Conservation (phyloP, 441 rosid genomes). For the Daphne laureola region DNA sequence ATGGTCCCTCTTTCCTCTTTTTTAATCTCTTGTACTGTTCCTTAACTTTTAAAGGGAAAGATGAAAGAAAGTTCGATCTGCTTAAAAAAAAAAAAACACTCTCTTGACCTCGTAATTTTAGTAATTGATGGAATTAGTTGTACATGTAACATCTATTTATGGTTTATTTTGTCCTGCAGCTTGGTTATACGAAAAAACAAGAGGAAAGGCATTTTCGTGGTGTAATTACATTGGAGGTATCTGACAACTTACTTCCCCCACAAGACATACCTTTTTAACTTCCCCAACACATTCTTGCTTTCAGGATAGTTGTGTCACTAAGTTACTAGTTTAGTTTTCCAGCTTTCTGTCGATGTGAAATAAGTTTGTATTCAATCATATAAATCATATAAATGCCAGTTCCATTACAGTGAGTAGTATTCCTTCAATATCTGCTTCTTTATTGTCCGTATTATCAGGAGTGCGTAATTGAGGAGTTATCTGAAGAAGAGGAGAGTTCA, state of each 20-base stretch:
- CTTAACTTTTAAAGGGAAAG: background rate
- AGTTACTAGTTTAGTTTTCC: constrained; percentile 12
- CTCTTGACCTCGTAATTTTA: too few relatives aligned
- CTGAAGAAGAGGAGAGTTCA: constrained; percentile 67
- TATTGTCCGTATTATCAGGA: constrained; percentile 36
- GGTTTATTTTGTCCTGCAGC: constrained; percentile 39
- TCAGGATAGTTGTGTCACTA: too few relatives aligned
- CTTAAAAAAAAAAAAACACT: too few relatives aligned
- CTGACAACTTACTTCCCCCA: constrained; percentile 3
- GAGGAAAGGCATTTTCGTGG: constrained; percentile 95
- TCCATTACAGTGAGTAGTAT: too few relatives aligned
- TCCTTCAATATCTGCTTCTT: too few relatives aligned
- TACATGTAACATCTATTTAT: too few relatives aligned
- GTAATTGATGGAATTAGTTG: too few relatives aligned
- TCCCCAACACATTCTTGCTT: background rate
- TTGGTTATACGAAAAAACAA: constrained; percentile 93
- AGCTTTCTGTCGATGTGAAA: too few relatives aligned
- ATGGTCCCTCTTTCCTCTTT: too few relatives aligned
- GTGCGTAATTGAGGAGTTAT: constrained; percentile 70
- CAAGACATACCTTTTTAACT: background rate
- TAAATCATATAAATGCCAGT: too few relatives aligned
- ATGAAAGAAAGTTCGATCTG: background rate
- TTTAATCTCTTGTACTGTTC: background rate
- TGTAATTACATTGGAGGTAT: constrained; percentile 87
- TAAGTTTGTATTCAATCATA: too few relatives aligned